phyloP scores from a whole-genome alignment of 2,329 filamentous ascomycete genomes.

The Fusarium robinianum region DNA sequence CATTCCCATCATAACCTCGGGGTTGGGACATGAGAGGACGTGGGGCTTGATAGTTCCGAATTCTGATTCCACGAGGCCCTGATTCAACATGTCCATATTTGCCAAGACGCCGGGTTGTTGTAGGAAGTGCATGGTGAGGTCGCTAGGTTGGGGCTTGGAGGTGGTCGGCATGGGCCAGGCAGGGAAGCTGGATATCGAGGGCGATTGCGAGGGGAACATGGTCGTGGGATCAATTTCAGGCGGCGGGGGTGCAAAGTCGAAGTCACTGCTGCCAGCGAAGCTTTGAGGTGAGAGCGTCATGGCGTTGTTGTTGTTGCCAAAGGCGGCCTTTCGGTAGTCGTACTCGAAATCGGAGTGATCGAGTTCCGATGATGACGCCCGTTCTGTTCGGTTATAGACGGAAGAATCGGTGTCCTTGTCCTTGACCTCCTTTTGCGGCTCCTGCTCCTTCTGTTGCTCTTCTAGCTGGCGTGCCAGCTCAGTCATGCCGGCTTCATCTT shows the following conservation, averaged over 20 bases:
- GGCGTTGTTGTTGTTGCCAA: slow-evolving; percentile 48
- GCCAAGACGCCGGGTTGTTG: slow-evolving; percentile 49
- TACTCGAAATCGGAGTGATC: slow-evolving; percentile 61
- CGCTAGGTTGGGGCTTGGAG: slow-evolving; percentile 35
- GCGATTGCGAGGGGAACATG: slow-evolving; percentile 45
- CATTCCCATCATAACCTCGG: slow-evolving; percentile 61
- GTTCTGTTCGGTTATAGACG: slow-evolving; percentile 45
- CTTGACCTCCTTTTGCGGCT: slow-evolving; percentile 40
- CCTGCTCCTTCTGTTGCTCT: slow-evolving; percentile 48
- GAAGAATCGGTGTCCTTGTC: slow-evolving; percentile 37
- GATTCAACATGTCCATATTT: slow-evolving; percentile 53
- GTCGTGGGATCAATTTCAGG: slow-evolving; percentile 41
- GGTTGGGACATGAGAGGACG: slow-evolving; percentile 55
- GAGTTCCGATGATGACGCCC: slow-evolving; percentile 59
- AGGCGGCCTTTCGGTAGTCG: slow-evolving; percentile 56
- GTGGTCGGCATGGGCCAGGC: slow-evolving; percentile 41
- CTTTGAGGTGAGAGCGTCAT: slow-evolving; percentile 60
- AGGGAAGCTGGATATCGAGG: slow-evolving; percentile 41
- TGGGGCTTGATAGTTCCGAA: slow-evolving; percentile 62
- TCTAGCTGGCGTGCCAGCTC: slow-evolving; percentile 61
- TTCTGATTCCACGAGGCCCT: slow-evolving; percentile 56
- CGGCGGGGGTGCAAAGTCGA: slow-evolving; percentile 44
- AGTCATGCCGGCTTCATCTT: slow-evolving; percentile 61
- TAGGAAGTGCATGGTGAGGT: slow-evolving; percentile 48
- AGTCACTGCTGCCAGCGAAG: slow-evolving; percentile 47